Evolutionary conservation across 352 stramenopile genomes (phyloP), one percentile per base, ranked within the genome.

Genomic region (Pythium oligandrum): DNA sequence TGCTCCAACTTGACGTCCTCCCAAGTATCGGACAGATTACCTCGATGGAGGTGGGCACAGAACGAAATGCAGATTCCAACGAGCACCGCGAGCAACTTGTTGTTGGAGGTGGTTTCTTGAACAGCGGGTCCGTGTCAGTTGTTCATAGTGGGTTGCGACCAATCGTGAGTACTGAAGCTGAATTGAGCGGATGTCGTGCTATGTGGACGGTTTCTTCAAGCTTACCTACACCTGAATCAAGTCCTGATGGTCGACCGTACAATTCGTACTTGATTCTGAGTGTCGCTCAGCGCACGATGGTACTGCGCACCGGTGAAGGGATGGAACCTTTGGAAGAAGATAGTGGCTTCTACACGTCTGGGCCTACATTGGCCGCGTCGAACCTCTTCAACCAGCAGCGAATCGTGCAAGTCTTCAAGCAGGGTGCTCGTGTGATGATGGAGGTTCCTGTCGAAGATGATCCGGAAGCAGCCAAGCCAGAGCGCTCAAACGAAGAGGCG

Each of bases 391-490:
- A 80, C 49, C 80, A 85, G 44, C 75, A 90, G 46, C 80, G 84
- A 0, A 95, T 95, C 53, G 75, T 95, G 9, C 84, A 95, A 53
- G 82, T 95, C 43, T 94, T 91, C 55, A 88, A 89, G 44, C 84
- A 92, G 64, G 84, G 83, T 11, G 78, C 75, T 26, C 77, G 82
- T 10, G 78, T 92, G 42, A 92, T 92, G 82, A 86, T 83, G 48
- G 78, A 92, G 48, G 72, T 88, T 5, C 66, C 73, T 0, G 63
- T 72, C 6, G 68, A 76, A 55, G 53, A 61, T 34, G 53, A 64
- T 43, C 9, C 9, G 43, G 52, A 59, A 10, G 40, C 44, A 31
- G 40, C 6, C 0, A 37, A 59, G 45, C 26, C 33, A 10, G 46
- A 51, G 43, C 9, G 17, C 43, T 48, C 43, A 38, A 59, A 73